A percentile compares a stretch with the other conserved stretches of the same genome.
phyloP scores from a whole-genome alignment of 2,329 filamentous ascomycete species.

The Dothistroma pini region DNA sequence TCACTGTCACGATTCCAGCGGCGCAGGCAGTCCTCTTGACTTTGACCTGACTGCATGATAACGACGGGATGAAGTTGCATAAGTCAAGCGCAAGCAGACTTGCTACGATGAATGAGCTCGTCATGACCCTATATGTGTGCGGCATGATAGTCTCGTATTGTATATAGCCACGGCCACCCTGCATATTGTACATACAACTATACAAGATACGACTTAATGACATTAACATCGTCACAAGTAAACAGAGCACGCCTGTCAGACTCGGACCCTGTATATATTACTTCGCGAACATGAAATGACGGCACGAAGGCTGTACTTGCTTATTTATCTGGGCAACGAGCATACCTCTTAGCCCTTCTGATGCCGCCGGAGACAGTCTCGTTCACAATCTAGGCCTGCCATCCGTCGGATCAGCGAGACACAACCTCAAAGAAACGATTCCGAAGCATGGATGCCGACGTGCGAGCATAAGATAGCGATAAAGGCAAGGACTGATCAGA shows the following conservation, averaged over 20 bases:
- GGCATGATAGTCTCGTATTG: neutral
- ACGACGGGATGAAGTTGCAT: neutral
- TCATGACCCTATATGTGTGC: neutral
- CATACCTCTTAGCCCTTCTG: too few relatives aligned
- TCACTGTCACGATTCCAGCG: constrained; percentile 7
- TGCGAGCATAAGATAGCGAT: too few relatives aligned
- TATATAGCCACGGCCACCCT: neutral
- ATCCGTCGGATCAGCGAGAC: too few relatives aligned
- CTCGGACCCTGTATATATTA: neutral
- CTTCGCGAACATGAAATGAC: neutral
- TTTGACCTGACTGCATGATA: constrained; percentile 1
- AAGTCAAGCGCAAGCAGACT: neutral
- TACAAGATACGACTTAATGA: neutral
- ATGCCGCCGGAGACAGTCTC: too few relatives aligned
- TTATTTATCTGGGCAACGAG: too few relatives aligned
- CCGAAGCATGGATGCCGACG: too few relatives aligned
- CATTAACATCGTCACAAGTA: too few relatives aligned
- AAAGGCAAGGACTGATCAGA: too few relatives aligned
- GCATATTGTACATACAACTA: neutral
- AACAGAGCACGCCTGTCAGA: too few relatives aligned
- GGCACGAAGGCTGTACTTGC: too few relatives aligned
- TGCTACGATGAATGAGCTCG: neutral
- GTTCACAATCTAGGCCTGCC: too few relatives aligned
- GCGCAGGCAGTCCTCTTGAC: constrained; percentile 14
- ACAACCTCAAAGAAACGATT: too few relatives aligned